phyloP scores from a whole-genome alignment of 257 asterid species.

The Lavandula angustifolia region DNA sequence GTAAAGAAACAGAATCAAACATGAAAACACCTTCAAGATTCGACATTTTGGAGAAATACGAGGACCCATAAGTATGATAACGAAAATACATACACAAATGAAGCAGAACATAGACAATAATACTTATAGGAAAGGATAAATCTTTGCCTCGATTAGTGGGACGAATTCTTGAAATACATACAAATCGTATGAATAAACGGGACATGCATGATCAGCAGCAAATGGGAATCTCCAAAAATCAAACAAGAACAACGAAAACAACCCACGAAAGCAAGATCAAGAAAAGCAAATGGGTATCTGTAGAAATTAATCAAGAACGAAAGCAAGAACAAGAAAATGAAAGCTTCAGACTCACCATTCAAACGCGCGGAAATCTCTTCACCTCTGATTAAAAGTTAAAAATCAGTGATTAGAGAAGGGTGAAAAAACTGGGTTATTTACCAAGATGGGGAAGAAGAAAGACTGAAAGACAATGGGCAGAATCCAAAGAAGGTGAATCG shows the following conservation, averaged over 20 bases:
- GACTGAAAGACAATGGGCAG: no score
- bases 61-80: not conserved
- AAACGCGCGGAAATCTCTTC: not conserved
- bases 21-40: not conserved
- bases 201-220: conserved; percentile 9
- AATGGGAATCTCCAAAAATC: no score
- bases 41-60: no score
- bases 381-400: not conserved
- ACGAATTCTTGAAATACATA: not conserved
- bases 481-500: no score
- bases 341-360: not conserved
- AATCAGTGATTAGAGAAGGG: no score
- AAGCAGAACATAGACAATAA: not conserved
- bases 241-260: not conserved
- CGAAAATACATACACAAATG: not conserved
- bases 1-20: not conserved
- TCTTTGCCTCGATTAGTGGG: not conserved
- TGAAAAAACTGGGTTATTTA: no score
- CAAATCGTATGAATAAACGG: not conserved
- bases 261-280: not conserved
- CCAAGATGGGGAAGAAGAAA: no score
- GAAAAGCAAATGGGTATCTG: not conserved
- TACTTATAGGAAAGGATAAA: not conserved
- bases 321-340: not conserved
- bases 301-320: not conserved